Evolutionary conservation across 306 rosid genomes (phyloP), one percentile per base, ranked within the genome.

Genomic region (Vicia villosa): DNA sequence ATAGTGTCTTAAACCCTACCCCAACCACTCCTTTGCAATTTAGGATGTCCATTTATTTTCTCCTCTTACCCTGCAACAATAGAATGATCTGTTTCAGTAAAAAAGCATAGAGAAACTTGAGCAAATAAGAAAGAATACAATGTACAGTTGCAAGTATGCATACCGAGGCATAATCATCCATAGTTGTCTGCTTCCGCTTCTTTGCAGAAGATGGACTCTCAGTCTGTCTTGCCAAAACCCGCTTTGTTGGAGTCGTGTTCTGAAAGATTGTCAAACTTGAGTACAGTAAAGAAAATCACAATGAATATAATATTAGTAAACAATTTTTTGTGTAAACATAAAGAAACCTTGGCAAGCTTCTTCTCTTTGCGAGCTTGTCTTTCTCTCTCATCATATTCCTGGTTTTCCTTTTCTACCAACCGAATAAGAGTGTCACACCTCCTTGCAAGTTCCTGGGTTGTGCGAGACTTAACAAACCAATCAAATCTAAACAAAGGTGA

Each of bases 281-380:
- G 54, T 42, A 49, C 34, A 17, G 10, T 34, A 50, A 21, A 20
- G 32, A 72, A 51, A 42, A 16, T 34, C 65, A 58, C 10, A 47
- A 21, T 10, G n/a, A 42, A 76, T 24, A 21, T 16, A 40, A 46
- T 15, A 38, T 12, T 40, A 66, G 20, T 59, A 55, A 43, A 72
- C 68, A 43, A 15, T 21, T 19, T n/a, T 65, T 65, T 14, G 60
- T 42, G 45, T 4, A 14, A 63, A 59, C 4, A 40, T n/a, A 30
- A 65, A 56, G 40, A 47, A 75, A 94, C 99, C 96, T 94, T 94
- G 3, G 99, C 99, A 40, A 91, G 97, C 79, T 94, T 94, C 87
- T 94, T 94, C 86, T 91, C 99, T 77, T 94, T 94, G 32, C 99
- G 97, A 30, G 99, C 99, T 76, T 94, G 99, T 73, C 99, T 87